These are phyloP conservation scores for Yamagishiella unicocca DNA, from an alignment of 139 green algal species.

Conservation along the genomic window DNA sequence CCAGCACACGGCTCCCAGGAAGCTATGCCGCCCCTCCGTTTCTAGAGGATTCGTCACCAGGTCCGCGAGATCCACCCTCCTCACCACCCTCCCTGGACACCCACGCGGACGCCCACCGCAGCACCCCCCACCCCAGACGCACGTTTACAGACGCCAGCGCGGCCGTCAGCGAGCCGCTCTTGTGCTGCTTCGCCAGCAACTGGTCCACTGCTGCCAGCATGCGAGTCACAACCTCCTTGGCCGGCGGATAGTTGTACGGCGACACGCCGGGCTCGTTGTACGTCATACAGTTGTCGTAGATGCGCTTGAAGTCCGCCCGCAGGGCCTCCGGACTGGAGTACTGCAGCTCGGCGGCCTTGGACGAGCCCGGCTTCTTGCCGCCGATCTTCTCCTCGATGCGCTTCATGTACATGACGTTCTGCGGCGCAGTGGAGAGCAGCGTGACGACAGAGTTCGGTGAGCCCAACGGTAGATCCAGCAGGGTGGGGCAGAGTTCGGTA, in stretches of 20 bases:
- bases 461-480: too few species aligned
- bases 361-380: background rate
- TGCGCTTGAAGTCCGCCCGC: conserved; percentile 8
- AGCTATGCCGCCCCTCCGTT: background rate
- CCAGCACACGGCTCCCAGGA: background rate
- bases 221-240: background rate
- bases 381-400: conserved; percentile 29
- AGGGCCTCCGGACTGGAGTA: conserved; percentile 12
- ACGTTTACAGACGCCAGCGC: conserved; percentile 1
- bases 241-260: conserved; percentile 1
- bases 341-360: conserved; percentile 20
- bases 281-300: conserved; percentile 31
- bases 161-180: background rate
- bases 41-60: background rate
- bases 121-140: background rate
- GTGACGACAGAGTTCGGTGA: too few species aligned
- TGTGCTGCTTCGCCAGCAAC: background rate
- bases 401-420: conserved; percentile 31
- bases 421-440: background rate
- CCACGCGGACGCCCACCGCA: background rate
- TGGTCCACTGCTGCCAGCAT: background rate
- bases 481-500: too few species aligned
- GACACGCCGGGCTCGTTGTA: conserved; percentile 31
- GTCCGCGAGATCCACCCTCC: background rate
- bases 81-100: background rate